phyloP scores from a whole-genome alignment of 1,284 basidiomycete genomes.

The Mycosarcoma maydis region DNA sequence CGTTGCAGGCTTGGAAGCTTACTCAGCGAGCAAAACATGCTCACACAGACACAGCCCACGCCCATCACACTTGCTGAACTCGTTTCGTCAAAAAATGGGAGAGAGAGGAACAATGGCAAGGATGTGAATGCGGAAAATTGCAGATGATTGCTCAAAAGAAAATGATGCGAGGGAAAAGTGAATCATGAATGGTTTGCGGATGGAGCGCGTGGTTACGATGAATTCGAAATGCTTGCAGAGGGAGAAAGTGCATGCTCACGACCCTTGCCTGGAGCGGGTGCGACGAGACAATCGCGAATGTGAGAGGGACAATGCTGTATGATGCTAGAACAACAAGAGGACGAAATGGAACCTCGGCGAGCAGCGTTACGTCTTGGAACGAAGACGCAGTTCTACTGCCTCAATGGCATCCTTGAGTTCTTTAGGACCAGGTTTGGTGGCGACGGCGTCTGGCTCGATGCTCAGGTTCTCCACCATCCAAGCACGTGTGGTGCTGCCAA shows the following conservation, averaged over 20 bases:
- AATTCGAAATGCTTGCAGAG: background rate
- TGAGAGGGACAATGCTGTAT: too few relatives aligned
- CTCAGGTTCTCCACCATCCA: slow-evolving; percentile 56
- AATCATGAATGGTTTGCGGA: too few relatives aligned
- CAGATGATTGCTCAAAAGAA: background rate
- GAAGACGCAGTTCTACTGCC: slow-evolving; percentile 45
- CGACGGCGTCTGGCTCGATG: slow-evolving; percentile 58
- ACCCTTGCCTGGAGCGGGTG: too few relatives aligned
- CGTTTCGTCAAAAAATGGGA: too few relatives aligned
- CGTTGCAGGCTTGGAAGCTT: background rate
- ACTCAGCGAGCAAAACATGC: background rate
- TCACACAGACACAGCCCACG: background rate
- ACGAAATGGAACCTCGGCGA: too few relatives aligned
- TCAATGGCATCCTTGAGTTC: slow-evolving; percentile 60
- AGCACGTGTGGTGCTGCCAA: slow-evolving; percentile 55
- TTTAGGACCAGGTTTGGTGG: slow-evolving; percentile 53
- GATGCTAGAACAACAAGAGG: too few relatives aligned
- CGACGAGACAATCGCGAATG: too few relatives aligned
- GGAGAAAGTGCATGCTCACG: too few relatives aligned
- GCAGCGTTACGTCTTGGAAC: slow-evolving; percentile 10
- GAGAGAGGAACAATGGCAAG: too few relatives aligned
- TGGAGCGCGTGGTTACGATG: background rate
- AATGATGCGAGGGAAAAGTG: background rate
- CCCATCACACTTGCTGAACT: too few relatives aligned
- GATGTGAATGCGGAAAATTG: background rate